Base-by-base conservation (phyloP, 1,139 yeast species). In the Pichia sp. region DNA sequence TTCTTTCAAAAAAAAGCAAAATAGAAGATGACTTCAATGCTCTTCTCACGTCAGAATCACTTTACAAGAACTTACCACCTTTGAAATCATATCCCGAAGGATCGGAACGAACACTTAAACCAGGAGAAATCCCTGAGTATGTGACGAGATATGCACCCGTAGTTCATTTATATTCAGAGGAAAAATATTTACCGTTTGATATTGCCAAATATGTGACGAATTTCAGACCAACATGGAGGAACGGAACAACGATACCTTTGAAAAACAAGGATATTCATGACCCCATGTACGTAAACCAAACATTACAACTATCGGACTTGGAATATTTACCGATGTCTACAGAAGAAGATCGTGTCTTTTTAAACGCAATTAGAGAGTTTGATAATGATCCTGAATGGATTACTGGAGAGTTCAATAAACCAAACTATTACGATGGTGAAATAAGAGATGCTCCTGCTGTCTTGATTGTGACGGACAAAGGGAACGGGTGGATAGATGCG, bases 401-500 rank as follows among this genome's bases (percentile, higher is more conserved):
- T 46, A 81, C 95, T 0, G 97, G 97, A 0, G 56, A 60, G 33
- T 64, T 68, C 38, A 83, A 83, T 56, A 65, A 72, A 44, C 97
- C 97, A 2, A 79, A 78, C 46, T 67, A 82, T 41, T 75, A 79
- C 43, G 77, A 80, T 37, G 97, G 97, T 0, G 74, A 72, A 45
- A 79, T 85, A 32, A 66, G 68, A 43, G 68, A 81, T 52, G 96
- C 95, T 0, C 95, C 97, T 0, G 90, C 95, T 0, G 73, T 82
- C 0, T 65, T 90, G 40, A 73, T 90, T 32, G 90, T 86, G 1
- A 92, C 85, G 0, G 97, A 90, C 60, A 88, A 88, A 59, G 97
- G 95, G 0, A 83, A 86, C 53, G 96, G 95, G 3, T 82, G 94
- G 78, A 79, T 83, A 1, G 98, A 92, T 62, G 88, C 97, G 0